Evolutionary conservation across 352 stramenopile species (phyloP), one percentile per base, ranked within the genome.

Genomic region (Globisporangium acanthophoron): DNA sequence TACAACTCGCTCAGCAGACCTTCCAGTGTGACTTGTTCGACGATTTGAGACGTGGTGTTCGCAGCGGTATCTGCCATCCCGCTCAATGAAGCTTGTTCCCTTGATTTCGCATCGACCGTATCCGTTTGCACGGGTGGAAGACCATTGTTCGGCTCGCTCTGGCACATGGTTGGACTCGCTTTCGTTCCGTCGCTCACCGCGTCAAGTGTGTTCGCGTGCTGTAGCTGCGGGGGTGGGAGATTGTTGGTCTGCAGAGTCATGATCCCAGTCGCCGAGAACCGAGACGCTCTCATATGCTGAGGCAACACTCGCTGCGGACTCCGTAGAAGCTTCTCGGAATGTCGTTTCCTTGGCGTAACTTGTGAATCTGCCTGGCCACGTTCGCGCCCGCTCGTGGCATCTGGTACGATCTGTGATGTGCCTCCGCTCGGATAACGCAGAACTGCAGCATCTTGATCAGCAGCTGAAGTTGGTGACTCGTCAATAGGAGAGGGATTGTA

Each of bases 1-100:
- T 90, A 93, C 44, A 93, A 62, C 18, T 90, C 78, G 21, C 64
- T 78, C 31, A 93, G 61, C 21, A 91, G 55, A 9, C 24, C 61
- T 41, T 88, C 73, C 41, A 93, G 52, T 1, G 77, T 88, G 24
- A 85, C 27, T 15, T 12, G 24, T 1, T 53, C 35, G 35, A 29
- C 12, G 18, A 35, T 15, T 7, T 9, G 20, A n/a, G 20, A 5
- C n/a, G 59, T 50, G 37, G 37, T 16, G 20, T 33, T 27, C 29
- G 45, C 44, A 53, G 39, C n/a, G 13, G 33, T 48, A 5, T 33
- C n/a, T 16, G 39, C 21, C 9, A 31, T 24, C 7, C 43, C 35
- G n/a, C 35, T 40, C 33, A 11, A n/a, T 21, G 47, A 15, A 3
- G 15, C 39, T 12, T 21, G 48, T 18, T 24, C 11, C 18, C n/a